A percentile compares a stretch with the other conserved stretches of the same genome.
Conservation (phyloP, 495 filamentous ascomycete species). For the Chaetomium cochliodes region DNA sequence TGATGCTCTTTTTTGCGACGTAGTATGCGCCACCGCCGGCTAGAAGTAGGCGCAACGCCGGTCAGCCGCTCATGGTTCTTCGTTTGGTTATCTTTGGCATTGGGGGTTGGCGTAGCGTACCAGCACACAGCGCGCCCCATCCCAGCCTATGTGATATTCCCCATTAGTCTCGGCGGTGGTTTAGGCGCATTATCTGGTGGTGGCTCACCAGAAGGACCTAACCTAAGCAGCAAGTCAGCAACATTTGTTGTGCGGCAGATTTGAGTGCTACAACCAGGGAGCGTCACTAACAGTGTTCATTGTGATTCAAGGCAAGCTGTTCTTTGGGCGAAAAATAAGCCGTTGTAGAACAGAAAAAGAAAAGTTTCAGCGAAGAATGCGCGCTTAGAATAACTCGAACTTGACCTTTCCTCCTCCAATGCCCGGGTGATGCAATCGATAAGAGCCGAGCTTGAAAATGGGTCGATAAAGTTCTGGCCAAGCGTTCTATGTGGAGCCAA, state of each 20-base stretch:
- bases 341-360: neutral
- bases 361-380: too few species aligned
- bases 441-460: constrained; percentile 22
- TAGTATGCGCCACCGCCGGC: constrained; percentile 87
- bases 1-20: constrained; percentile 92
- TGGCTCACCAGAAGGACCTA: constrained; percentile 60
- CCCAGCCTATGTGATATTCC: constrained; percentile 58
- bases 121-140: constrained; percentile 81
- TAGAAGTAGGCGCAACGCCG: constrained; percentile 33
- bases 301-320: neutral
- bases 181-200: constrained; percentile 4
- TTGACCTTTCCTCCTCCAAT: neutral
- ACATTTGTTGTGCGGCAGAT: neutral
- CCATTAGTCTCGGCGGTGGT: constrained; percentile 17
- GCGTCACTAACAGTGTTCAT: constrained; percentile 35
- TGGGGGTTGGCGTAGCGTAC: constrained; percentile 45
- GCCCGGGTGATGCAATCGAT: constrained; percentile 32
- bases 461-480: neutral
- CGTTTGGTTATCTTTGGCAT: neutral
- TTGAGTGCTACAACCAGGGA: neutral
- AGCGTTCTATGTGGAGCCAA: neutral
- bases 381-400: neutral
- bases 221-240: constrained; percentile 39
- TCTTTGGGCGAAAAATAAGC: neutral
- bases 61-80: constrained; percentile 24